Base-by-base conservation (phyloP, 352 stramenopile species). In the Peronospora farinosa region DNA sequence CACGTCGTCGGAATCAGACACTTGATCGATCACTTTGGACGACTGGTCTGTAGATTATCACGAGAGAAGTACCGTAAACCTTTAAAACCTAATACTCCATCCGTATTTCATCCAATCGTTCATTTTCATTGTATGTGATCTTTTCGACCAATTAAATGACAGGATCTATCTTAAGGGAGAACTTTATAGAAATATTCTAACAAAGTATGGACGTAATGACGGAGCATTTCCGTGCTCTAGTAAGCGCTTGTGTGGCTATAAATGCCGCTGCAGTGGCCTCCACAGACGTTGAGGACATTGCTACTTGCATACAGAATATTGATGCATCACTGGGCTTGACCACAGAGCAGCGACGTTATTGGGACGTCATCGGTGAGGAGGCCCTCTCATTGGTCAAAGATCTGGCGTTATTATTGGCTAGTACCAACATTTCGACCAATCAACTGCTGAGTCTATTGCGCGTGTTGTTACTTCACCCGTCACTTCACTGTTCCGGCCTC, bases 351-450 rank as follows among this genome's bases (percentile, higher is more conserved):
- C 58, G 59, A 36, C 53, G 62, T 30, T 86, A 72, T 63, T 91
- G 79, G 79, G 65, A 81, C 31, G 42, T 33, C 21, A 25, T 77
- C 8, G 50, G 60, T 36, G 49, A 50, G 15, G 65, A 74, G n/a
- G 54, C 57, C 2, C 45, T 57, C 23, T 17, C 47, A 41, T 57
- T 80, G 40, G 51, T 71, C 6, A 42, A 69, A 25, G 72, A 88
- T 44, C 47, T 88, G 16, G 81, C 74, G 21, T 55, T 92, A 21
- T 53, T 84, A 28, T 33, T 90, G n/a, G 75, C 81, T 1, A 90
- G 70, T 25, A 62, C 67, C 21, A 67, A 70, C 30, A 51, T 78
- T 36, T 51, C 61, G 2, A 51, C 53, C 5, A 48, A 69, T 16
- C 60, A 67, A 41, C 36, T 76, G 1, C 54, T 82, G 28, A 41